Percentiles rank a stretch among this genome's conserved stretches.
Evolutionary conservation across 192 early-diverging fungal genomes (phyloP).

Genomic region (Hyaloraphidium curvatum): DNA sequence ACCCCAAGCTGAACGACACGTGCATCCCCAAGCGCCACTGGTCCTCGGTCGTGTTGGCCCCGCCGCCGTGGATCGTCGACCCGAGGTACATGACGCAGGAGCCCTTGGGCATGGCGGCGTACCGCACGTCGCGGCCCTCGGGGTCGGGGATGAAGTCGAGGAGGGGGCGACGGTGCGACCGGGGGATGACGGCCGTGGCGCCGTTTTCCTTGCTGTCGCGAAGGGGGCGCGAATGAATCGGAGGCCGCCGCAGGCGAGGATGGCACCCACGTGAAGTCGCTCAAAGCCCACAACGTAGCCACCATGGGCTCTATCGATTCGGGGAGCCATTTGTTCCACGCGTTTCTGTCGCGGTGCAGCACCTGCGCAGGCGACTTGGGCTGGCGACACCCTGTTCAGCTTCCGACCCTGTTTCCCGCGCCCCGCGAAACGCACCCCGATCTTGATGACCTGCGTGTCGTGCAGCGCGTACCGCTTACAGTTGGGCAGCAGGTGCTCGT

Average conservation of each 20-base stretch:
- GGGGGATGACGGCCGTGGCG: background rate
- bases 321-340: background rate
- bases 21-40: background rate
- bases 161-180: background rate
- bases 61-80: conserved; percentile 1
- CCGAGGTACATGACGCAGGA: background rate
- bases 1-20: background rate
- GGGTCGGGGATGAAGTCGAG: background rate
- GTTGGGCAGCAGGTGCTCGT: background rate
- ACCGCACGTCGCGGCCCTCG: background rate
- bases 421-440: too few species aligned
- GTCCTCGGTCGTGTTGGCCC: background rate
- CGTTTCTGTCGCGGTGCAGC: background rate
- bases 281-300: background rate
- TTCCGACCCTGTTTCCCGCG: background rate
- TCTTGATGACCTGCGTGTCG: conserved; percentile 1
- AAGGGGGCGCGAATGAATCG: too few species aligned
- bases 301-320: background rate
- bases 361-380: background rate
- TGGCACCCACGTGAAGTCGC: background rate
- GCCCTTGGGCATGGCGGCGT: background rate
- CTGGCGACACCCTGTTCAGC: too few species aligned
- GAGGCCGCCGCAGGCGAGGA: too few species aligned
- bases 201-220: conserved; percentile 3
- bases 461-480: background rate